phyloP scores from a whole-genome alignment of 805 yeast species.

The Kodamaea sagamina region DNA sequence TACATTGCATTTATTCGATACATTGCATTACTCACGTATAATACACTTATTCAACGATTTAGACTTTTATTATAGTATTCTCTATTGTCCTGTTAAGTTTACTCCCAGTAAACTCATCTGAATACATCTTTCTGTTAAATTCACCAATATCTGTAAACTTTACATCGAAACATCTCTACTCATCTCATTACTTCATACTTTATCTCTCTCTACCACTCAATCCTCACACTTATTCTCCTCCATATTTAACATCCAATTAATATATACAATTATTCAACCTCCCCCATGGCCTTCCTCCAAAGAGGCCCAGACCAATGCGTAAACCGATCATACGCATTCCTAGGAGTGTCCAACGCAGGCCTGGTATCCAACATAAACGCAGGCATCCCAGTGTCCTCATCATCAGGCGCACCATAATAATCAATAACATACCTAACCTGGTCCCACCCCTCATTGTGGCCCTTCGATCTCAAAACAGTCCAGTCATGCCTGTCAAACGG shows the following conservation, averaged over 20 bases:
- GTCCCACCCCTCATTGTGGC: conserved; percentile 52
- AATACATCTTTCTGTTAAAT: too few relatives aligned
- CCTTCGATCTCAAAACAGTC: conserved; percentile 79
- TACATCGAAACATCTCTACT: too few relatives aligned
- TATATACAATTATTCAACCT: conserved; percentile 13
- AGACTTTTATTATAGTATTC: too few relatives aligned
- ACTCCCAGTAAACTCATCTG: too few relatives aligned
- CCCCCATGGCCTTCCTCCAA: conserved; percentile 73
- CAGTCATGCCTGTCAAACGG: conserved; percentile 99
- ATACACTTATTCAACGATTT: too few relatives aligned
- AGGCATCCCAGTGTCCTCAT: conserved; percentile 81
- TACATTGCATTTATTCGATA: too few relatives aligned
- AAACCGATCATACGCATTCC: conserved; percentile 68
- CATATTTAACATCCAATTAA: neutral
- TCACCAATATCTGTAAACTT: too few relatives aligned
- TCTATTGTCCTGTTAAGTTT: too few relatives aligned
- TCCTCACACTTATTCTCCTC: neutral
- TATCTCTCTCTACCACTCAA: too few relatives aligned
- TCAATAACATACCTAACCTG: conserved; percentile 91
- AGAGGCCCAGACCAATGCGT: conserved; percentile 65
- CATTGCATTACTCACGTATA: too few relatives aligned
- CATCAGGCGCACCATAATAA: conserved; percentile 95
- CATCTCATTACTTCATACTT: too few relatives aligned
- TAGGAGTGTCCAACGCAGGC: conserved; percentile 80
- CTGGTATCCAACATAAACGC: conserved; percentile 91